phyloP scores from a whole-genome alignment of 495 filamentous ascomycete genomes.

The Usnea hakonensis region DNA sequence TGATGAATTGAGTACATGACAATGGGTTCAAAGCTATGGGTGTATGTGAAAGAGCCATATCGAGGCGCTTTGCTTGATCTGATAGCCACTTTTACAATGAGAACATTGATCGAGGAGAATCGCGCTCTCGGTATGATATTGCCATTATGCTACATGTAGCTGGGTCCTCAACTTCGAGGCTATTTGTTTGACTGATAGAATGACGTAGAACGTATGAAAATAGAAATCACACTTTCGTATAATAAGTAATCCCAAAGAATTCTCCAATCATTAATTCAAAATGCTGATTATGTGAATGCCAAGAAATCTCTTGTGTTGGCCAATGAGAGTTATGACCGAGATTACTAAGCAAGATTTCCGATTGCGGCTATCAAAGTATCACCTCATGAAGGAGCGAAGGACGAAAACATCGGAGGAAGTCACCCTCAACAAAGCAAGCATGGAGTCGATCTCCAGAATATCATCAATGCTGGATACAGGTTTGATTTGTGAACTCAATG shows the following conservation, averaged over 20 bases:
- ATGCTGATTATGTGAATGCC: background rate
- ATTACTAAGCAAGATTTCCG: background rate
- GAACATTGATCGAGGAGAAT: background rate
- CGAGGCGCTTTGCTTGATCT: background rate
- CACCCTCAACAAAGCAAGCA: conserved; percentile 25
- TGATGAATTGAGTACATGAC: conserved; percentile 44
- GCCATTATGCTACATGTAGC: background rate
- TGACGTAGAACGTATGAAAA: no score
- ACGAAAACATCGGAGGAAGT: background rate
- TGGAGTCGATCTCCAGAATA: conserved; percentile 97
- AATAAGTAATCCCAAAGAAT: no score
- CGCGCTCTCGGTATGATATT: background rate
- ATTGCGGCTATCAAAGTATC: background rate
- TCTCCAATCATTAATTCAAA: background rate
- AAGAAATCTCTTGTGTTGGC: background rate
- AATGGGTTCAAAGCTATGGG: conserved; percentile 15
- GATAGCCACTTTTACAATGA: background rate
- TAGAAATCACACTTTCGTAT: no score
- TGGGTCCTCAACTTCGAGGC: background rate
- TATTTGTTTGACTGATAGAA: background rate
- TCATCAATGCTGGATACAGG: conserved; percentile 89
- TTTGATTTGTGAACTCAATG: conserved; percentile 33
- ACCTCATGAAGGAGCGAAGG: background rate
- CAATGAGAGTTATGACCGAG: background rate
- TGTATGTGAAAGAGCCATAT: background rate